Evolutionary conservation across 2,329 filamentous ascomycete species (phyloP).

Genomic region (Westerdykella aurantiaca): DNA sequence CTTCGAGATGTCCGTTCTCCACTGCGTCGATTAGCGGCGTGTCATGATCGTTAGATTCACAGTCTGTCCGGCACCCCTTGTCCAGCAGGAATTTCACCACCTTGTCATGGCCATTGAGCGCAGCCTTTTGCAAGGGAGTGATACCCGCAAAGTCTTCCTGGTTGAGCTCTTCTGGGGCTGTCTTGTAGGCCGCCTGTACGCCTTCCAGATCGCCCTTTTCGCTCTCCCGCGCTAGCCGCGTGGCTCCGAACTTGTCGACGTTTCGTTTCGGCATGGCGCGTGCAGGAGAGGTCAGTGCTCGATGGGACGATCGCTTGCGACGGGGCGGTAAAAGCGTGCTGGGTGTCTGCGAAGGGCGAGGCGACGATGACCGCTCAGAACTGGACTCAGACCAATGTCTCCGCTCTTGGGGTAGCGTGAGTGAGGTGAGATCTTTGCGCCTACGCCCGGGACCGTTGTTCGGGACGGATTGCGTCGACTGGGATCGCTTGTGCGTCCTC

Average conservation of each 20-base stretch:
- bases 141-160: slow-evolving; percentile 93
- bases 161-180: slow-evolving; percentile 82
- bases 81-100: slow-evolving; percentile 84
- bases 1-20: slow-evolving; percentile 86
- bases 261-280: slow-evolving; percentile 71
- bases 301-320: slow-evolving; percentile 57
- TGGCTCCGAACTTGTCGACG: slow-evolving; percentile 87
- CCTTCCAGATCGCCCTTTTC: slow-evolving; percentile 75
- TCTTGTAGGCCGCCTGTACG: slow-evolving; percentile 67
- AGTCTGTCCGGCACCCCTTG: slow-evolving; percentile 78
- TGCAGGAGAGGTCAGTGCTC: slow-evolving; percentile 47
- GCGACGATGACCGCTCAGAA: slow-evolving; percentile 35
- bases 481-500: slow-evolving; percentile 35
- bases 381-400: slow-evolving; percentile 33
- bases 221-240: slow-evolving; percentile 81
- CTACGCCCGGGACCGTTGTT: slow-evolving; percentile 27
- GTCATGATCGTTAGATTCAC: slow-evolving; percentile 67
- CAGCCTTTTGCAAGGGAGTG: slow-evolving; percentile 87
- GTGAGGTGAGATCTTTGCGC: slow-evolving; percentile 27
- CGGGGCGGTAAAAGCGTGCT: slow-evolving; percentile 38
- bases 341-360: slow-evolving; percentile 26
- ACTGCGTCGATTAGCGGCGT: slow-evolving; percentile 94
- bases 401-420: slow-evolving; percentile 26
- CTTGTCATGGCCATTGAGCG: slow-evolving; percentile 76
- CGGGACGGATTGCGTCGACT: slow-evolving; percentile 33